Evolutionary conservation across 2,329 filamentous ascomycete species (phyloP).

Genomic region (Cercospora sp.): DNA sequence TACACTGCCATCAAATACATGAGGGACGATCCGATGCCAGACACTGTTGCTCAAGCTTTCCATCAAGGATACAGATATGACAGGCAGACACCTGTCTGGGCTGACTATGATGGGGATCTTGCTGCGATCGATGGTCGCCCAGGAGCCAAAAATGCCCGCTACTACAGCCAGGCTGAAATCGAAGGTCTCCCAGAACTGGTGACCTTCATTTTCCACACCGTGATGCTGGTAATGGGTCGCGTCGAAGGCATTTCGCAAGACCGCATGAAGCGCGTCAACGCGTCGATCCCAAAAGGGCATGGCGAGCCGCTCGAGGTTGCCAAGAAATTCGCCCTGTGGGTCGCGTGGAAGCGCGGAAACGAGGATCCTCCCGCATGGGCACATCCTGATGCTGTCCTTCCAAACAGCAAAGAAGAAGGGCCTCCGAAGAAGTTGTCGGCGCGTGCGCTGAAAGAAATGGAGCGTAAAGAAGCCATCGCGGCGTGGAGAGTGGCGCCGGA

Average conservation of each 20-base stretch:
- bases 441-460: constrained; percentile 57
- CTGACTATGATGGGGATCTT: constrained; percentile 57
- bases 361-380: constrained; percentile 64
- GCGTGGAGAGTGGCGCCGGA: constrained; percentile 47
- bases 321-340: constrained; percentile 64
- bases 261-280: constrained; percentile 60
- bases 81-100: constrained; percentile 58
- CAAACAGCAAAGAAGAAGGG: constrained; percentile 50
- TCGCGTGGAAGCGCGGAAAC: constrained; percentile 67
- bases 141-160: constrained; percentile 57
- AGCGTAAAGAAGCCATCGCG: constrained; percentile 53
- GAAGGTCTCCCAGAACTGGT: constrained; percentile 61
- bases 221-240: constrained; percentile 61
- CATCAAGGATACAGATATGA: constrained; percentile 58
- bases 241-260: constrained; percentile 62
- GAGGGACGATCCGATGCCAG: constrained; percentile 63
- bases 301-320: constrained; percentile 63
- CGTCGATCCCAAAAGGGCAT: constrained; percentile 63
- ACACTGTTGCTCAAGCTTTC: constrained; percentile 56
- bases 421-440: constrained; percentile 57
- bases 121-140: constrained; percentile 51
- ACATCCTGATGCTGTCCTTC: constrained; percentile 56
- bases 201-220: constrained; percentile 63
- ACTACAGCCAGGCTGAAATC: constrained; percentile 64
- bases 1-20: constrained; percentile 65